A percentile compares a stretch with the other conserved stretches of the same genome.
phyloP scores from a whole-genome alignment of 1,284 basidiomycete genomes.

The Fomitiporia mediterranea region DNA sequence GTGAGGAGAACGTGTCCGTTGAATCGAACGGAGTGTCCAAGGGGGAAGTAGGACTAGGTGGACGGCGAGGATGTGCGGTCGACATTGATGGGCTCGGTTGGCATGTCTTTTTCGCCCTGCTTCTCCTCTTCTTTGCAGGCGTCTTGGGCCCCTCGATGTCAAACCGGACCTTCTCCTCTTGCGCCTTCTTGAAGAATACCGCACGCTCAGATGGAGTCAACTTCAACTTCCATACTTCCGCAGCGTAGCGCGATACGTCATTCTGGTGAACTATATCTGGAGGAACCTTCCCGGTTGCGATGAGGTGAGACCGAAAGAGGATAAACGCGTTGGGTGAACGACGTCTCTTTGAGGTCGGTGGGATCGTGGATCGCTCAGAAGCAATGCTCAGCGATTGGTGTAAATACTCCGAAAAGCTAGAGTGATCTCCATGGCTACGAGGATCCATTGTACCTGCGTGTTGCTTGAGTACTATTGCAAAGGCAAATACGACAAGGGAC shows the following conservation, averaged over 20 bases:
- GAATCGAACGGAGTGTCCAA: too few species aligned
- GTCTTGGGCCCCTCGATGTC: not conserved
- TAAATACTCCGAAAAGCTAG: too few species aligned
- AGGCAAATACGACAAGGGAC: too few species aligned
- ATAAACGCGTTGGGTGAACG: slow-evolving; percentile 4
- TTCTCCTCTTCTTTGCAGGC: slow-evolving; percentile 21
- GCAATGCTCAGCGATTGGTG: too few species aligned
- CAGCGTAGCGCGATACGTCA: slow-evolving; percentile 4
- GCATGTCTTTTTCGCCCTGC: slow-evolving; percentile 26
- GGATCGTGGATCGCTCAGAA: too few species aligned
- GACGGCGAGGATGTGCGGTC: slow-evolving; percentile 23
- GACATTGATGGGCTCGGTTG: slow-evolving; percentile 29
- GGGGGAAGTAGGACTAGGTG: too few species aligned
- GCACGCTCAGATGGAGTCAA: not conserved
- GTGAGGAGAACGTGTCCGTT: too few species aligned
- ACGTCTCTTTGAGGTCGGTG: not conserved
- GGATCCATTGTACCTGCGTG: too few species aligned
- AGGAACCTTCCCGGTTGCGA: not conserved
- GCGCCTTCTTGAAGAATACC: not conserved
- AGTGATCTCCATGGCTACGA: too few species aligned
- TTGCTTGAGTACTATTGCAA: not conserved
- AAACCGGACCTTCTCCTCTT: not conserved
- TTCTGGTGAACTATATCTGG: not conserved
- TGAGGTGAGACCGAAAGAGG: slow-evolving; percentile 1
- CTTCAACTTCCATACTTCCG: not conserved